Percentiles rank a stretch among this genome's conserved stretches.
These are phyloP conservation scores for Lachancea meyersii DNA, from an alignment of 805 yeast species.

Conservation along the genomic window DNA sequence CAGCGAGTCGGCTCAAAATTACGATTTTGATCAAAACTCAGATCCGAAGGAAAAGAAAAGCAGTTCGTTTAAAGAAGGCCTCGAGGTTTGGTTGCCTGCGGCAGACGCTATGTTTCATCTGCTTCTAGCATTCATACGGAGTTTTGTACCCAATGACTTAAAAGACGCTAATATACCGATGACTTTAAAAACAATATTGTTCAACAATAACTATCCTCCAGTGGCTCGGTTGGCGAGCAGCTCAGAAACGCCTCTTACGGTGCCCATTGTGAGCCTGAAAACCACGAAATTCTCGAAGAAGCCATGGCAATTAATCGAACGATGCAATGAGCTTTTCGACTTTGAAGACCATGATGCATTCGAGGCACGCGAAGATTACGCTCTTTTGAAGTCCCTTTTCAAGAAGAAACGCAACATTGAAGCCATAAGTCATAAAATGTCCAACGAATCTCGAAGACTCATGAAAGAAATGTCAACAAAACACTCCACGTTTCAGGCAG, in stretches of 20 bases:
- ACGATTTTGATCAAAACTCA: slow-evolving; percentile 23
- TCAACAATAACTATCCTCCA: slow-evolving; percentile 74
- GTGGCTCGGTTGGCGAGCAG: slow-evolving; percentile 35
- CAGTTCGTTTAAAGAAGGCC: slow-evolving; percentile 56
- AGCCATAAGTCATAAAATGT: slow-evolving; percentile 56
- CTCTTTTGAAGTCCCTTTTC: slow-evolving; percentile 66
- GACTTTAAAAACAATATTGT: slow-evolving; percentile 56
- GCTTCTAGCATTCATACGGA: slow-evolving; percentile 65
- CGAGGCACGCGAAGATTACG: slow-evolving; percentile 70
- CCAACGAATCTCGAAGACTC: slow-evolving; percentile 65
- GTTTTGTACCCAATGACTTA: slow-evolving; percentile 65
- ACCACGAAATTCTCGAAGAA: slow-evolving; percentile 41
- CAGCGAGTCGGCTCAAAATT: slow-evolving; percentile 26
- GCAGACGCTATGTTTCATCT: slow-evolving; percentile 84
- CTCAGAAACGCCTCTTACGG: slow-evolving; percentile 41
- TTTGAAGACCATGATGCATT: slow-evolving; percentile 67
- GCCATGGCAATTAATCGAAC: slow-evolving; percentile 54
- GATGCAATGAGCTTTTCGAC: slow-evolving; percentile 51
- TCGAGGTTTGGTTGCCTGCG: slow-evolving; percentile 71
- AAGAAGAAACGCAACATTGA: slow-evolving; percentile 45
- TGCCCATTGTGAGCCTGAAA: slow-evolving; percentile 57
- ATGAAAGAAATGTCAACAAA: slow-evolving; percentile 37
- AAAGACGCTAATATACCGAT: slow-evolving; percentile 51
- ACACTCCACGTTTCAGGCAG: slow-evolving; percentile 37
- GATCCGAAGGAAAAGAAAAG: slow-evolving; percentile 14